phyloP scores from a whole-genome alignment of 306 rosid species.

The Vigna unguiculata region DNA sequence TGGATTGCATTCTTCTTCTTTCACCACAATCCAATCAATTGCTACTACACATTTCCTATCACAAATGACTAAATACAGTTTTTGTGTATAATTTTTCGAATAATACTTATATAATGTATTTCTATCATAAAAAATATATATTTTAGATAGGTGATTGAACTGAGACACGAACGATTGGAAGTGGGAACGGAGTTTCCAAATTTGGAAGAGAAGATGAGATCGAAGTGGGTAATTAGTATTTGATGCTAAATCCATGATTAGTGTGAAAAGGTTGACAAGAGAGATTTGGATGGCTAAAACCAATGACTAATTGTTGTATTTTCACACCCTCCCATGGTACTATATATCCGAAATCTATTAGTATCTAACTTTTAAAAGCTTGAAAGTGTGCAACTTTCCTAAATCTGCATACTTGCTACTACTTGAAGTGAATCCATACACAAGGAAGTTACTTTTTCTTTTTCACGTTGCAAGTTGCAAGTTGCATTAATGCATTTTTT shows the following conservation, averaged over 20 bases:
- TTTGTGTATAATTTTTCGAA: no score
- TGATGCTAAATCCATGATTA: not conserved
- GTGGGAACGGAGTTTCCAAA: conserved; percentile 3
- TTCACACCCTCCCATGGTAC: not conserved
- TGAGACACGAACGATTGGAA: not conserved
- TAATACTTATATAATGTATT: no score
- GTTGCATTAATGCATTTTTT: conserved; percentile 7
- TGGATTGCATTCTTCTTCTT: conserved; percentile 31
- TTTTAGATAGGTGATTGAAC: no score
- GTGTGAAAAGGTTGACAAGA: not conserved
- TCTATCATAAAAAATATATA: no score
- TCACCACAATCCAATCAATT: not conserved
- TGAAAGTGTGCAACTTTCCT: conserved; percentile 27
- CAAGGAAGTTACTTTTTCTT: conserved; percentile 3
- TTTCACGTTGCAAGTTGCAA: conserved; percentile 36
- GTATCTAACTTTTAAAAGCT: conserved; percentile 6
- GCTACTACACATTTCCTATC: not conserved
- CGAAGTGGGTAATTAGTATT: not conserved
- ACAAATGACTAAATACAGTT: no score
- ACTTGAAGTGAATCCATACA: not conserved
- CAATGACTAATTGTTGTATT: not conserved
- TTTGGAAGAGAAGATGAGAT: not conserved
- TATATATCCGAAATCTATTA: not conserved
- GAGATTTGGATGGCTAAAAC: not conserved
- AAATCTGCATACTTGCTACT: not conserved